phyloP scores from a whole-genome alignment of 2,329 filamentous ascomycete species.

The Bipolaris gigantea region DNA sequence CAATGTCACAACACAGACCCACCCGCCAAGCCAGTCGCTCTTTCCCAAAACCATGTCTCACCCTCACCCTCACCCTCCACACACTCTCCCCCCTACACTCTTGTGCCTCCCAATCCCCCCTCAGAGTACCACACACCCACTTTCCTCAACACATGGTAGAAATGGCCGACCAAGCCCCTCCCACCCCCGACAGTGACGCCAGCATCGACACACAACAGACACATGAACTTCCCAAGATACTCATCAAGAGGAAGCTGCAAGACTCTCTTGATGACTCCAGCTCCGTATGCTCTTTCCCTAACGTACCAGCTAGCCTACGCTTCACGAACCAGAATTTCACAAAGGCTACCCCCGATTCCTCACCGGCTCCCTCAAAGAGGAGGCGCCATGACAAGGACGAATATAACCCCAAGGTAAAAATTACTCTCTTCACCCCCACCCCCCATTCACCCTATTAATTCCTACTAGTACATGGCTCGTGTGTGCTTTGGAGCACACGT shows the following conservation, averaged over 20 bases:
- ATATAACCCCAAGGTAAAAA: conserved; percentile 7
- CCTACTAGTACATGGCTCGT: conserved; percentile 6
- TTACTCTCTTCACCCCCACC: no score
- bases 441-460: background rate
- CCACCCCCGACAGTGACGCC: background rate
- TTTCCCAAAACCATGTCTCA: background rate
- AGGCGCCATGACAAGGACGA: background rate
- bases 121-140: background rate
- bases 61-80: background rate
- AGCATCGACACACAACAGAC: background rate
- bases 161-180: background rate
- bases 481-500: conserved; percentile 6
- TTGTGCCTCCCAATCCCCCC: background rate
- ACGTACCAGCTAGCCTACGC: background rate
- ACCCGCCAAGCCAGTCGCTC: background rate
- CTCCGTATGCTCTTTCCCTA: background rate
- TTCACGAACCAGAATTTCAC: background rate
- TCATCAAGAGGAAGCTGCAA: conserved; percentile 4
- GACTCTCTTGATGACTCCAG: background rate
- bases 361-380: background rate
- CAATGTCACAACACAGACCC: conserved; percentile 1
- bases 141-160: background rate
- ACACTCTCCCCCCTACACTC: background rate
- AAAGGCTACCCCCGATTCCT: background rate
- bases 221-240: background rate